Percentiles rank a stretch among this genome's conserved stretches.
Conservation (phyloP, 2,329 filamentous ascomycete genomes). For the Alternaria rosae region DNA sequence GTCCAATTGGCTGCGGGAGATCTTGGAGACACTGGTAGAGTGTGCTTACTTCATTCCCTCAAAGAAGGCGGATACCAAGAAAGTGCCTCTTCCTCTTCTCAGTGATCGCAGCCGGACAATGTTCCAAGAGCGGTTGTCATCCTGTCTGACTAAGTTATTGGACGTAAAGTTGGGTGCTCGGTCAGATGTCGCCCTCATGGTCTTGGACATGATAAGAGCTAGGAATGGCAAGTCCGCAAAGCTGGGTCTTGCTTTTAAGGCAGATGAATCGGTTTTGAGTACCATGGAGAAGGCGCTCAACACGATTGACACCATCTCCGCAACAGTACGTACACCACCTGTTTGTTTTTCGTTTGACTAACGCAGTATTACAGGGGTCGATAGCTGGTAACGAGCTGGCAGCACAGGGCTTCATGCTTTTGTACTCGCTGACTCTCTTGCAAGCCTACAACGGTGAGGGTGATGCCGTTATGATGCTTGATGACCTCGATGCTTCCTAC, state of each 20-base stretch:
- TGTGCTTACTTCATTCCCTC: constrained; percentile 59
- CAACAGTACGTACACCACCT: constrained; percentile 24
- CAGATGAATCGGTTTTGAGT: constrained; percentile 55
- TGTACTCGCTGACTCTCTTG: constrained; percentile 84
- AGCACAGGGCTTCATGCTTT: constrained; percentile 73
- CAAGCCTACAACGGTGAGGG: constrained; percentile 90
- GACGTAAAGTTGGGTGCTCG: constrained; percentile 28
- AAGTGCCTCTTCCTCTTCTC: constrained; percentile 54
- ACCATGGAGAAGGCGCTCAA: constrained; percentile 45
- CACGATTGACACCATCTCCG: constrained; percentile 38
- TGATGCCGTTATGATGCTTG: constrained; percentile 81
- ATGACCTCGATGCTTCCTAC: constrained; percentile 74
- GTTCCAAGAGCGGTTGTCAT: constrained; percentile 63
- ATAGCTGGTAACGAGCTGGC: constrained; percentile 43
- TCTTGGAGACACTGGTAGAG: constrained; percentile 56
- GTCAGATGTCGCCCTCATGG: constrained; percentile 38
- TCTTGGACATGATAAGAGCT: constrained; percentile 38
- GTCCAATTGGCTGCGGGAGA: constrained; percentile 52
- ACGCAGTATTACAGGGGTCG: constrained; percentile 27
- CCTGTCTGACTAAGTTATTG: constrained; percentile 62
- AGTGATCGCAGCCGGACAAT: constrained; percentile 58
- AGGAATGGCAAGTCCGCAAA: constrained; percentile 41
- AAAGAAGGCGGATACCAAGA: constrained; percentile 38
- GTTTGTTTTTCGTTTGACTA: background rate
- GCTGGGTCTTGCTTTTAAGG: constrained; percentile 57